Conservation (phyloP, 2,329 filamentous ascomycete species). For the Didymella segeticola region DNA sequence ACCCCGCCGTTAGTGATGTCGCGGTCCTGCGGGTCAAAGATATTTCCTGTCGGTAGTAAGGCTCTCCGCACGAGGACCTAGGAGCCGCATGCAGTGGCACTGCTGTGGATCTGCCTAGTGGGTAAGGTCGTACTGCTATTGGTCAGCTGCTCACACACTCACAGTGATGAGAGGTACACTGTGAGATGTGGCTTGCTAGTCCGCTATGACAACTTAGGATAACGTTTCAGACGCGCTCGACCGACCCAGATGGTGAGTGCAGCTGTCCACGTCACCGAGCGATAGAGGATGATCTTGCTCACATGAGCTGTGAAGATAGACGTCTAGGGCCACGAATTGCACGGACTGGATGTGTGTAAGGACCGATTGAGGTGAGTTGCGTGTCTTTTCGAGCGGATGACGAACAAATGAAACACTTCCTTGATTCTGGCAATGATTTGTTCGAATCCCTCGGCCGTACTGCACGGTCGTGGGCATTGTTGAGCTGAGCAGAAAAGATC, state of each 20-base stretch:
- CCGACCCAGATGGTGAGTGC: conserved; percentile 24
- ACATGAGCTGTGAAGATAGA: conserved; percentile 14
- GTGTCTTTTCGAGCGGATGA: conserved; percentile 7
- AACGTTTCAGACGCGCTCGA: conserved; percentile 31
- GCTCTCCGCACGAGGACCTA: conserved; percentile 27
- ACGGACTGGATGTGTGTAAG: background rate
- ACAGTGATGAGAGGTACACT: conserved; percentile 10
- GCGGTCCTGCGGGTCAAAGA: conserved; percentile 19
- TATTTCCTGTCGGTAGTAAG: conserved; percentile 21
- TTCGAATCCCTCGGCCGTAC: background rate
- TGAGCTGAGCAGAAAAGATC: conserved; percentile 23
- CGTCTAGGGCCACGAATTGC: conserved; percentile 3
- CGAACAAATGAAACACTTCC: conserved; percentile 5
- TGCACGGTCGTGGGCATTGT: conserved; percentile 2
- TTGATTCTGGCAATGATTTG: background rate
- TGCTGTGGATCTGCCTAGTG: conserved; percentile 14
- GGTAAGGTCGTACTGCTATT: conserved; percentile 8
- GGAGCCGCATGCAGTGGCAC: conserved; percentile 30
- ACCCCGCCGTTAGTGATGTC: conserved; percentile 26
- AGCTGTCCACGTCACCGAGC: conserved; percentile 18
- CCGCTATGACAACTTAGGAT: conserved; percentile 14
- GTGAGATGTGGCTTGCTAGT: conserved; percentile 23
- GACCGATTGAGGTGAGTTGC: conserved; percentile 3
- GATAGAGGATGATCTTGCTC: conserved; percentile 8
- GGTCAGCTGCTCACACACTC: conserved; percentile 9